phyloP scores from a whole-genome alignment of 208 protist genomes.

The Acanthamoeba castellanii region DNA sequence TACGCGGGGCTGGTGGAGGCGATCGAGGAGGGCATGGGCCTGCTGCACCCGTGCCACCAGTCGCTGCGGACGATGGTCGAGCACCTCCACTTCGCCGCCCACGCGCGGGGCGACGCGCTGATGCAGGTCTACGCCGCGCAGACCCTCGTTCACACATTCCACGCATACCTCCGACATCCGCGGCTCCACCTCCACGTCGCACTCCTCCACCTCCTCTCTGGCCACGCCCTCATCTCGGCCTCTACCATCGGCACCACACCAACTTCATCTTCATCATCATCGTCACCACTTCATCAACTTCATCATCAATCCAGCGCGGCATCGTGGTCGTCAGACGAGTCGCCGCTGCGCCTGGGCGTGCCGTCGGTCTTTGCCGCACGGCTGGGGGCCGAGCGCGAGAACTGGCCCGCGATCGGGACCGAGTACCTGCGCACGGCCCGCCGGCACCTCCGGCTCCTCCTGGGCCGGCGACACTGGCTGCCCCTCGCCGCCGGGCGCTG shows the following conservation, averaged over 20 bases:
- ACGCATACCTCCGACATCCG: slow-evolving; percentile 34
- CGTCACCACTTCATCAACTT: neutral
- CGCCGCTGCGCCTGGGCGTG: neutral
- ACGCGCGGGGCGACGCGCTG: neutral
- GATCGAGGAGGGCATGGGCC: slow-evolving; percentile 5
- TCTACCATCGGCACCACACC: neutral
- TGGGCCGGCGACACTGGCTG: slow-evolving; percentile 7
- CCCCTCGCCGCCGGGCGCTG: neutral
- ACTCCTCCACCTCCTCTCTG: slow-evolving; percentile 1
- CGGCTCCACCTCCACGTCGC: slow-evolving; percentile 41
- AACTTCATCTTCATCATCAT: neutral
- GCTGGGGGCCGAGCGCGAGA: neutral
- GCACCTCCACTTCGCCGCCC: neutral
- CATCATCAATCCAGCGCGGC: neutral
- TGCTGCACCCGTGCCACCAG: slow-evolving; percentile 50
- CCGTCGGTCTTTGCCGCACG: neutral
- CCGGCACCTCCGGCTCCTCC: neutral
- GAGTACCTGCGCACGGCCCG: slow-evolving; percentile 41
- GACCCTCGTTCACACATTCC: slow-evolving; percentile 15
- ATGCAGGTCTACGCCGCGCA: slow-evolving; percentile 41
- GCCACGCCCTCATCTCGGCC: neutral
- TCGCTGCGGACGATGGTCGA: neutral
- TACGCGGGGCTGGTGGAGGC: neutral
- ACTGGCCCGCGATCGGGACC: neutral
- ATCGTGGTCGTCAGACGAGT: neutral